Base-by-base conservation (phyloP, 805 yeast species). In the Vanderwaltozyma tropicalis region DNA sequence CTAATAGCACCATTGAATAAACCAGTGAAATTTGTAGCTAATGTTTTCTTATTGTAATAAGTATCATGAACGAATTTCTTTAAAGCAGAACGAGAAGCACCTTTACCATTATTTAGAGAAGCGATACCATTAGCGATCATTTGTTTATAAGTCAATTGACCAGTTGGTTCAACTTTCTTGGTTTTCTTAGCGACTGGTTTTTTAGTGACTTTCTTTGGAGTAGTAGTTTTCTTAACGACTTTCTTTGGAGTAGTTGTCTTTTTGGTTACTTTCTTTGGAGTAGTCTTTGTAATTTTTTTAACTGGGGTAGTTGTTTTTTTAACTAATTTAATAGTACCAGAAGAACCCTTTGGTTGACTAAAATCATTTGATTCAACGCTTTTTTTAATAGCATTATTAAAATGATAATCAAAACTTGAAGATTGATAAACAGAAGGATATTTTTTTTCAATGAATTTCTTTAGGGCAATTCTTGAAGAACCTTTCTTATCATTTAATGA, bases 341-440 rank as follows among this genome's bases (percentile, higher is more conserved):
- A 78, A 11, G 94, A 80, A 31, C 95, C 95, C 67, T 84, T 85
- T 61, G 94, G 94, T 62, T 80, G 92, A 34, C 71, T 59, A 48
- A 85, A 82, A 35, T 74, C 80, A 31, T 81, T 88, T n/a, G 72
- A 55, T 43, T 72, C 76, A 40, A 85, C 94, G 48, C 94, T 94
- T 59, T 76, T 80, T 66, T 80, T 78, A 55, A 85, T 67, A 16
- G 94, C 94, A 37, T 72, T 48, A 47, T 85, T 85, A 69, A 86
- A 81, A 53, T 76, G 73, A 34, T 78, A 62, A 58, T 84, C 94
- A 55, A 85, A 85, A 59, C 69, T 78, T 37, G 71, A 39, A n/a
- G 81, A 67, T 33, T 70, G 68, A 48, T 47, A 77, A 67, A 65
- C 65, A 71, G 64, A 75, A 72, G 56, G 78, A 63, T 62, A 46